These are phyloP conservation scores for Apiospora koreana DNA, from an alignment of 2,329 filamentous ascomycete genomes.

Conservation along the genomic window DNA sequence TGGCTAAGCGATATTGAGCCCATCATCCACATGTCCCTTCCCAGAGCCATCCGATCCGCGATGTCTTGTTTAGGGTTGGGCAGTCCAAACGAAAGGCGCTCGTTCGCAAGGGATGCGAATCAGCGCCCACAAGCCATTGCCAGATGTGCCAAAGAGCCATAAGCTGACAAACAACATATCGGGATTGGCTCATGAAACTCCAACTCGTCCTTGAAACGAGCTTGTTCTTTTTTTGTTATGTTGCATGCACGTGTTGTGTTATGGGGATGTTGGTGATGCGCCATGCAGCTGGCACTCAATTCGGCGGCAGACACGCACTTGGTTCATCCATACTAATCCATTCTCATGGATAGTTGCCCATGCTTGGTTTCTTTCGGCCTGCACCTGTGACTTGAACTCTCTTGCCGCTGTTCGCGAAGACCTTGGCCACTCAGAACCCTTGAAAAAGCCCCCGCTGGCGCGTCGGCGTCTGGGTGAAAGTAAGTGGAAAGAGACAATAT, in stretches of 20 bases:
- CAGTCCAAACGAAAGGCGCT: background rate
- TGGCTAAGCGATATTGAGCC: background rate
- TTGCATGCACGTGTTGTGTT: background rate
- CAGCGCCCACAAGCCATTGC: background rate
- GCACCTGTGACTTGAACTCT: background rate
- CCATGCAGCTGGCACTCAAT: background rate
- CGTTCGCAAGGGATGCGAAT: background rate
- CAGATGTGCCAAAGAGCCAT: background rate
- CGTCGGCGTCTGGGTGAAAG: background rate
- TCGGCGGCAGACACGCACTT: background rate
- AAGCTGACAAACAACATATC: background rate
- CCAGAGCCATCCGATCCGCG: background rate
- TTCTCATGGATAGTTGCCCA: background rate
- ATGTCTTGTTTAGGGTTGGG: too few relatives aligned
- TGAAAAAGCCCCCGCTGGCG: background rate
- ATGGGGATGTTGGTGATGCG: background rate
- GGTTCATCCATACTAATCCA: background rate
- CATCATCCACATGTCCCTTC: background rate
- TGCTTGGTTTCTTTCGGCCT: background rate
- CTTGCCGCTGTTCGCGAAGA: background rate
- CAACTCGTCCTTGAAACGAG: conserved; percentile 1
- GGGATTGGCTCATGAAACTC: background rate
- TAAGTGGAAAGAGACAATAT: background rate
- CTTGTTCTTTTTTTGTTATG: background rate
- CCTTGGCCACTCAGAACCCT: background rate